These are phyloP conservation scores for Astragalus glycyphyllos DNA, from an alignment of 306 rosid genomes.

Conservation along the genomic window DNA sequence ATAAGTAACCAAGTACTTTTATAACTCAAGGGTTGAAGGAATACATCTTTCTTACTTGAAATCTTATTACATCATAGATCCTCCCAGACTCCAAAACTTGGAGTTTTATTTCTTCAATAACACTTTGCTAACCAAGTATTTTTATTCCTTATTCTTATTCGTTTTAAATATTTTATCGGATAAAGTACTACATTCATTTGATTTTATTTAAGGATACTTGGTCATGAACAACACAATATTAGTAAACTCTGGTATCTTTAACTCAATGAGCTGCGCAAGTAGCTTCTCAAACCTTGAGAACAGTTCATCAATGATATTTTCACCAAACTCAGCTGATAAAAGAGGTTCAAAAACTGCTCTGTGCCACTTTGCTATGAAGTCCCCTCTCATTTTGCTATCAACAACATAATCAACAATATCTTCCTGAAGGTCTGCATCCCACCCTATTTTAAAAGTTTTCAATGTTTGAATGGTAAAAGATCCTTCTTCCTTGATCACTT, in stretches of 20 bases:
- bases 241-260: conserved; percentile 18
- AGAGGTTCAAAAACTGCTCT: conserved; percentile 56
- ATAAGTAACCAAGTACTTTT: too few species aligned
- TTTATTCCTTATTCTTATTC: not conserved
- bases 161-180: not conserved
- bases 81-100: too few species aligned
- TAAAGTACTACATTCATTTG: not conserved
- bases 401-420: not conserved
- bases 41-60: too few species aligned
- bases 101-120: too few species aligned
- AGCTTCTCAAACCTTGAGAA: conserved; percentile 43
- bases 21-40: too few species aligned
- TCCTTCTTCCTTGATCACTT: conserved; percentile 35
- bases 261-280: conserved; percentile 30
- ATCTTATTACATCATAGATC: too few species aligned
- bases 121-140: too few species aligned
- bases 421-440: conserved; percentile 44
- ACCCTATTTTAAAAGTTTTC: conserved; percentile 27
- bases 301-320: conserved; percentile 47
- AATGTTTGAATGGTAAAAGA: conserved; percentile 26
- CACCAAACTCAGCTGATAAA: conserved; percentile 44
- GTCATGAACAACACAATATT: conserved; percentile 37
- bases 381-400: conserved; percentile 35
- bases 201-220: conserved; percentile 1
- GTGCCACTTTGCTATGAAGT: conserved; percentile 33